Evolutionary conservation across 2,329 filamentous ascomycete genomes (phyloP), one percentile per base, ranked within the genome.

Genomic region (Cyclaneusma minus): DNA sequence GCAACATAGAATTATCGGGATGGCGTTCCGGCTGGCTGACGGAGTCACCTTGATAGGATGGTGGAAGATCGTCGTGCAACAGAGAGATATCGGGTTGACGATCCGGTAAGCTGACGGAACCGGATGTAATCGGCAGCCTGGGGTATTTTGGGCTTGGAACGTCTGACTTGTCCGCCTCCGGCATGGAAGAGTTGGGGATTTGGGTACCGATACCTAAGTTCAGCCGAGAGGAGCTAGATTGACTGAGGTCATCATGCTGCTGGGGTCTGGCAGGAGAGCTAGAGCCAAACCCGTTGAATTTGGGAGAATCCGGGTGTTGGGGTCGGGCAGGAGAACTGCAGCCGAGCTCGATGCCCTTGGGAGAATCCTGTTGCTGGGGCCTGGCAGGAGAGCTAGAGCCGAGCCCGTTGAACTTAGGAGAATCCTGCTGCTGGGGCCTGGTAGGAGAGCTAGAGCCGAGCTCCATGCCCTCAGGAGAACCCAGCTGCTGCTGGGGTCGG

Each of bases 51-150:
- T n/a, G n/a, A n/a, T n/a, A n/a, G n/a, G n/a, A n/a, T 10, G 31
- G 21, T 5, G 18, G 10, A 17, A 26, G 25, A 22, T 30, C 38
- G 18, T 54, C 49, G 9, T 50, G 40, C 35, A 46, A 44, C 27
- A 53, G 51, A 8, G 50, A 42, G 4, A 52, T 55, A 29, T 64
- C 59, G 3, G 56, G 55, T 30, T 68, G 65, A 9, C 60, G 54
- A 13, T 62, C 64, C 32, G 24, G 50, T 35, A 52, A 42, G 36
- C 55, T 66, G 31, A 28, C 49, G 51, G 6, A 42, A 42, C 12
- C 56, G 55, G 47, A 43, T 13, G 42, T 42, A 2, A 43, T 22
- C 5, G 39, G 40, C 3, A 49, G 23, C 19, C 41, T 51, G 4
- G 48, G 46, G 35, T 51, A 50, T 13, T 39, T 31, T 4, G 37